Base-by-base conservation (phyloP, 176 grass and related monocot species). In the Sorghum bicolor region DNA sequence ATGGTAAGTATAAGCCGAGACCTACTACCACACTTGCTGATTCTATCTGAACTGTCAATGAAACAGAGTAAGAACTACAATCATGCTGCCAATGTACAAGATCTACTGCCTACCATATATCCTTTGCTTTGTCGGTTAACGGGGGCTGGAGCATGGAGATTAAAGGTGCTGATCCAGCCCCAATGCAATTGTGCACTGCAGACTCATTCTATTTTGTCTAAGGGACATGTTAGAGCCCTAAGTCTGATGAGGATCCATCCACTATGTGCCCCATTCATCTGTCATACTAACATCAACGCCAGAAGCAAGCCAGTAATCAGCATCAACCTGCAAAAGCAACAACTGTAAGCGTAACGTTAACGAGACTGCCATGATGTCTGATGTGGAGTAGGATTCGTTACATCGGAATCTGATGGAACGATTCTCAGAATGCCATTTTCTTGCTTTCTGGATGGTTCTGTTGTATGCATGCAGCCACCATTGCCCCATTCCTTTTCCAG, bases 241-340 rank as follows among this genome's bases (percentile, higher is more conserved):
- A 71, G 31, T 48, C 66, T 25, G 47, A 83, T 25, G 47, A 83
- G 71, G 91, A 88, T 82, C 86, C 85, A 75, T 83, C 80, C 75
- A 68, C 82, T 61, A 90, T 83, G 67, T 85, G 64, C 64, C 80
- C 96, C 96, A 98, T 52, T 85, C 89, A 84, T 95, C 85, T 38
- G 91, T 95, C 33, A 95, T 37, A 52, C 72, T 95, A 33, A 58
- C 85, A 8, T 82, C 79, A 55, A 67, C 7, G 17, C 90, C 91
- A 69, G 96, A 93, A 70, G 84, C 40, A 32, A 98, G 64, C 96
- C 96, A 98, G 86, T 98, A 98, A 90, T 98, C 96, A 41, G 93
- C 89, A 14, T 87, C 87, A 71, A 70, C 76, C 96, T 98, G 93
- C 79, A 93, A 79, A 71, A 85, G 57, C 19, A 84, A 86, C 3